Evolutionary conservation across 306 rosid species (phyloP), one percentile per base, ranked within the genome.

Genomic region (Inga leiocalycina): DNA sequence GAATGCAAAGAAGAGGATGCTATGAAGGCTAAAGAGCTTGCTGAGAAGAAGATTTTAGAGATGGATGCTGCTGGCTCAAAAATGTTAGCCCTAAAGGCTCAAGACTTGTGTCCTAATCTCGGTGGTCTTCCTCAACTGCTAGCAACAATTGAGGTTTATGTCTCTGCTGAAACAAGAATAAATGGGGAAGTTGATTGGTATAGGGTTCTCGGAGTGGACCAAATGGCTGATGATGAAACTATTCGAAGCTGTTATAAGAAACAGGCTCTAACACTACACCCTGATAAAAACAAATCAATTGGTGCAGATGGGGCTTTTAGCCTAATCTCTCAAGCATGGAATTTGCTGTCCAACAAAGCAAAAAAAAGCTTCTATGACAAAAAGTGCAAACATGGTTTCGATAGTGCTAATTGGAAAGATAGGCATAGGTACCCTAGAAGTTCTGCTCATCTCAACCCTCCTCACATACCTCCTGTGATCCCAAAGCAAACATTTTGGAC

Each of bases 1-100:
- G 99, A 96, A 80, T 96, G 99, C 85, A 96, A 96, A 84, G 90
- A 85, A 90, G 99, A 93, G 37, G 98, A 96, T 92, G 99, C 98
- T 35, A 77, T 77, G 76, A 89, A 95, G 84, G 97, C 99, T 8
- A 93, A 90, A 85, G 94, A 84, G 89, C 85, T 93, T 32, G 97
- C 99, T 1, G 98, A 92, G 90, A 90, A 83, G 89, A 96, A 92
- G 90, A 91, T 96, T 75, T 78, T 54, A 46, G 94, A 84, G 24
- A 93, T 84, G 85, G 99, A 96, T 84, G 14, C 68, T 44, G 80
- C 30, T 8, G 97, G 93, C 20, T 97, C 98, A 16, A 96, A 88
- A 86, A 96, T 90, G 74, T 91, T 96, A 90, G 98, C 98, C 59
- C 80, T 93, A 80, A 93, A 91, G 88, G 99, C 99, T 48, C 94